Evolutionary conservation across 768 basidiomycete genomes (phyloP).

Genomic region (Ephemerocybe angulata): DNA sequence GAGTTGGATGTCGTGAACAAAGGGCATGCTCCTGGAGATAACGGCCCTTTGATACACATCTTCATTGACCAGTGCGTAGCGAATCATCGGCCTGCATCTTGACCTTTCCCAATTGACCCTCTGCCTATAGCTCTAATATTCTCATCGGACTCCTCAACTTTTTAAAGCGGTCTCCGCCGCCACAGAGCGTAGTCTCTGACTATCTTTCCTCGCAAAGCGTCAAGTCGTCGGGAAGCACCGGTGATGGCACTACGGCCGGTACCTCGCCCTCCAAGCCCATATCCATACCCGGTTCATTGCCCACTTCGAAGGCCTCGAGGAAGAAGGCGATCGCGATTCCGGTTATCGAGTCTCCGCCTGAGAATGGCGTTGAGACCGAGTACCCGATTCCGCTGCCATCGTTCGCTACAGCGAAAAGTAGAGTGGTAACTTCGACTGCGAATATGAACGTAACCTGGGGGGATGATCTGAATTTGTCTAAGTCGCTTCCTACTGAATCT

Average conservation of each 20-base stretch:
- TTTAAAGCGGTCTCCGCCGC: slow-evolving; percentile 41
- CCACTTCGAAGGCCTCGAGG: no score
- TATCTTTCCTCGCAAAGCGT: slow-evolving; percentile 9
- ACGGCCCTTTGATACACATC: slow-evolving; percentile 37
- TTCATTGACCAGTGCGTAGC: slow-evolving; percentile 59
- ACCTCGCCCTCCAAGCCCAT: background rate
- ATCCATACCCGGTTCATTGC: background rate
- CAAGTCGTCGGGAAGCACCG: no score
- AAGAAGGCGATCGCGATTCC: slow-evolving; percentile 16
- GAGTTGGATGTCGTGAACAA: slow-evolving; percentile 31
- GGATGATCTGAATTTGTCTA: slow-evolving; percentile 12
- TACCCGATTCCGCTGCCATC: slow-evolving; percentile 36
- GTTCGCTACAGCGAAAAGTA: slow-evolving; percentile 32
- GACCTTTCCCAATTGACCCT: slow-evolving; percentile 32
- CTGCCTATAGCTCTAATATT: slow-evolving; percentile 71
- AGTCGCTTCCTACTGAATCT: slow-evolving; percentile 22
- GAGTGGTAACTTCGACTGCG: no score
- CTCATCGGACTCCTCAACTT: slow-evolving; percentile 77
- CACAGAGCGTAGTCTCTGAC: slow-evolving; percentile 1
- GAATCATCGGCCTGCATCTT: slow-evolving; percentile 5
- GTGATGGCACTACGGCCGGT: background rate
- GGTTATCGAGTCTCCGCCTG: slow-evolving; percentile 1
- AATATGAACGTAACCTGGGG: no score
- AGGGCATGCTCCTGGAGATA: slow-evolving; percentile 27
- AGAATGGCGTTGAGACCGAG: slow-evolving; percentile 4